A percentile compares a stretch with the other conserved stretches of the same genome.
Conservation (phyloP, 2,329 filamentous ascomycete genomes). For the Aureobasidium melanogenum region DNA sequence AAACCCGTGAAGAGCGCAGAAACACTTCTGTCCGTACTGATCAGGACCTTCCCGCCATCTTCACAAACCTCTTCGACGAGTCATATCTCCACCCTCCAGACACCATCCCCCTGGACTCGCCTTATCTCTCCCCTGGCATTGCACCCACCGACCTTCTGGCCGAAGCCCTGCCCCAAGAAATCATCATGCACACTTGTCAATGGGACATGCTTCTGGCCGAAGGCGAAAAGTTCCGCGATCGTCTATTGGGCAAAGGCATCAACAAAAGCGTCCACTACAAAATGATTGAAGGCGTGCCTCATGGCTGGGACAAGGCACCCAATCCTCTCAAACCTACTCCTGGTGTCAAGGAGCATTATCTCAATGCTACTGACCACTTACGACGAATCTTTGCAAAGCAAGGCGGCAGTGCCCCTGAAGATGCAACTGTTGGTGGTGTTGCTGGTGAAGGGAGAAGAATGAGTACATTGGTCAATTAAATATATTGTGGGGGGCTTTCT, state of each 20-base stretch:
- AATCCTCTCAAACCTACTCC: constrained; percentile 48
- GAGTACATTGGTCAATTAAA: constrained; percentile 8
- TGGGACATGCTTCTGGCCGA: constrained; percentile 60
- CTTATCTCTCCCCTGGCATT: constrained; percentile 51
- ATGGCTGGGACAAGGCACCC: constrained; percentile 60
- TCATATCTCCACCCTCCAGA: constrained; percentile 36
- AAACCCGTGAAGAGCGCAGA: constrained; percentile 50
- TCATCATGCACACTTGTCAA: constrained; percentile 55
- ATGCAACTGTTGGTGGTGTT: background rate
- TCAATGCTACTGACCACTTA: constrained; percentile 44
- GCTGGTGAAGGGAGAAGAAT: constrained; percentile 5
- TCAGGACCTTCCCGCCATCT: constrained; percentile 41
- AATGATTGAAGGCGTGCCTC: constrained; percentile 50
- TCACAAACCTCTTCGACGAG: constrained; percentile 45
- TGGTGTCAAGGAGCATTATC: constrained; percentile 46
- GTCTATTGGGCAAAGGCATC: constrained; percentile 34
- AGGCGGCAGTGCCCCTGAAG: background rate
- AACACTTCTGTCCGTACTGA: constrained; percentile 45
- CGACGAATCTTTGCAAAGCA: constrained; percentile 32
- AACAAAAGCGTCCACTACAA: constrained; percentile 49
- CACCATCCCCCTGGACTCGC: constrained; percentile 43
- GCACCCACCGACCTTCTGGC: constrained; percentile 46
- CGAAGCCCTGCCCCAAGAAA: constrained; percentile 46
- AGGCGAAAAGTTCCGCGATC: constrained; percentile 51
- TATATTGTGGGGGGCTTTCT: background rate